Evolutionary conservation across 129 eudicot genomes (phyloP), one percentile per base, ranked within the genome.

Genomic region (Lactuca saligna): DNA sequence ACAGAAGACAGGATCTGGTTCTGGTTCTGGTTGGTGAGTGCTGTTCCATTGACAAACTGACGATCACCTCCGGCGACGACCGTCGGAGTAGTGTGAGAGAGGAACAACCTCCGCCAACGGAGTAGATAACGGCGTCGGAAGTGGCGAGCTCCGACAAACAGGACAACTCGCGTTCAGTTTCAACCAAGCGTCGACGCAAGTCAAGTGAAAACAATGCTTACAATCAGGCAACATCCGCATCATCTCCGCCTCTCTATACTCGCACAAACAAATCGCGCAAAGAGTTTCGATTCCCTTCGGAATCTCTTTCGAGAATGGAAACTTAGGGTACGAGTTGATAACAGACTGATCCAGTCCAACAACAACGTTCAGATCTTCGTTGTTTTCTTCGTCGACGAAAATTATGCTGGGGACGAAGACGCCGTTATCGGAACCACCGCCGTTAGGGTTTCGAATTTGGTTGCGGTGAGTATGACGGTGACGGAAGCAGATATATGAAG

Each of bases 171-270:
- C 94, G 54, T 88, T 88, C 17, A 88, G 66, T 84, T 81, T 84
- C 71, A 91, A 79, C 97, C 96, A 91, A 42, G 96, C 96, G 68
- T 91, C 97, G 58, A 91, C 80, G 37, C 97, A 91, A 38, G 48
- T 75, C 59, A 84, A 38, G 49, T 91, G 96, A 62, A 88, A 91
- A 38, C 57, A 83, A 32, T 91, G 97, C 63, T 66, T 70, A 65
- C 97, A 91, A 55, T 91, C 97, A 10, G 97, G 97, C 77, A 91
- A 59, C 97, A 91, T 80, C 81, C 97, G 64, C 81, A 91, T 57
- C 97, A 86, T 91, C 88, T 91, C 97, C 33, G 66, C 57, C 0
- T 84, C 96, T 72, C 78, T 76, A 38, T 91, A 91, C 73, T 88
- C 96, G 32, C 89, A 86, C 81, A 91, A 62, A 61, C 96, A 91